Evolutionary conservation across 1,139 yeast species (phyloP), one percentile per base, ranked within the genome.

Genomic region (Arxiozyma bovina): DNA sequence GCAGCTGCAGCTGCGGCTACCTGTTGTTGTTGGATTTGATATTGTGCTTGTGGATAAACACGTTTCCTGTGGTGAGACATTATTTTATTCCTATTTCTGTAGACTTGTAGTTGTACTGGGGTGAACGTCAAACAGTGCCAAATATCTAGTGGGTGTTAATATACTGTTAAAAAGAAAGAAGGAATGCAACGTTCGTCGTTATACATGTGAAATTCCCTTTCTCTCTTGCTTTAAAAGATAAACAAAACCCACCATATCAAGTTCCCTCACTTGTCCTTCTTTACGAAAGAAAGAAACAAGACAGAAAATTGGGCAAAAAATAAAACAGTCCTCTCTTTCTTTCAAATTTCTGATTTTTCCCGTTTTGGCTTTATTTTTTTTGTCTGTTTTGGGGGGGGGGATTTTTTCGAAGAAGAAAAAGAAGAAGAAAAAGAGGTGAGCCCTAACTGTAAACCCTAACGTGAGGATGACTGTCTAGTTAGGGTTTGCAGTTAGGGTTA

Each of bases 21-120:
- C 69, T 72, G 62, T 63, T 57, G 58, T 55, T 60, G 57, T 44
- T 61, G 59, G 48, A 58, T 58, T 47, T 68, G 71, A 56, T 64
- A 67, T 59, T 70, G 74, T 20, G 73, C 72, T 58, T 70, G 68
- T 55, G 76, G 75, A 56, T 73, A 73, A 21, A 71, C 74, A 59
- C 76, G 73, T 63, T 70, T 73, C 62, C 63, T 72, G 42, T 66
- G 70, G 51, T 66, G 70, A 46, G 75, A 72, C 76, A 72, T 71
- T 12, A 45, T 48, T 21, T 9, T 4, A 21, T 38, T 38, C 18
- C 18, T 9, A 44, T 34, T 27, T 27, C 30, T 27, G 30, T 7
- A 11, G 9, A 27, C 30, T 8, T 4, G 30, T 27, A 11, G 30
- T 7, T 27, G 30, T 27, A 27, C 30, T 27, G 30, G 11, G 5